Conservation (phyloP, 208 protist species). For the Acanthamoeba sp. region DNA sequence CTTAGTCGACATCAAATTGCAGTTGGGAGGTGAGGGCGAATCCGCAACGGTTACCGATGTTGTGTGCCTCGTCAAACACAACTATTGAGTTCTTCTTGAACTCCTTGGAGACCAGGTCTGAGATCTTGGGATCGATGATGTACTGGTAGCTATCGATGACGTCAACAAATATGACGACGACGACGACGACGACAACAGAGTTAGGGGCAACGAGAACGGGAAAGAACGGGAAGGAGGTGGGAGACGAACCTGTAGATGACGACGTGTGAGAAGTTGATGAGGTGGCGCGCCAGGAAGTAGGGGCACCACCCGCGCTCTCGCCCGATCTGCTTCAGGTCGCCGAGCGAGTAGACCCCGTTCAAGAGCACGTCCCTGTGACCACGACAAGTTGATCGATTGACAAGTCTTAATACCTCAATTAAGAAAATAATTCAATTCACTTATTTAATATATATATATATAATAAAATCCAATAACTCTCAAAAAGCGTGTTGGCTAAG, state of each 20-base stretch:
- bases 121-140: slow-evolving; percentile 98
- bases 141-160: slow-evolving; percentile 96
- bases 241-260: slow-evolving; percentile 93
- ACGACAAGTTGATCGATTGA: no score
- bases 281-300: slow-evolving; percentile 89
- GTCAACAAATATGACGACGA: not conserved
- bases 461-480: no score
- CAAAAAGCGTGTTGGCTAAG: no score
- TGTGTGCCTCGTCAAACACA: slow-evolving; percentile 99
- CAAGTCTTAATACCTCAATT: no score
- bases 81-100: slow-evolving; percentile 97
- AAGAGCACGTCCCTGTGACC: slow-evolving; percentile 83
- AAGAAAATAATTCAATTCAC: no score
- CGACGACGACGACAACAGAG: not conserved
- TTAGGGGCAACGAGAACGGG: no score
- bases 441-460: no score
- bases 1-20: no score
- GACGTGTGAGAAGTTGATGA: slow-evolving; percentile 96
- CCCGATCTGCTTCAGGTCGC: slow-evolving; percentile 96
- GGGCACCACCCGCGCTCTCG: slow-evolving; percentile 95
- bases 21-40: no score
- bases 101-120: slow-evolving; percentile 94
- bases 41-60: slow-evolving; percentile 94
- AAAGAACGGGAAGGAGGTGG: not conserved
- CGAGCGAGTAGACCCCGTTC: slow-evolving; percentile 97